Conservation (phyloP, 1,139 yeast genomes). For the Debaryomyces nepalensis region DNA sequence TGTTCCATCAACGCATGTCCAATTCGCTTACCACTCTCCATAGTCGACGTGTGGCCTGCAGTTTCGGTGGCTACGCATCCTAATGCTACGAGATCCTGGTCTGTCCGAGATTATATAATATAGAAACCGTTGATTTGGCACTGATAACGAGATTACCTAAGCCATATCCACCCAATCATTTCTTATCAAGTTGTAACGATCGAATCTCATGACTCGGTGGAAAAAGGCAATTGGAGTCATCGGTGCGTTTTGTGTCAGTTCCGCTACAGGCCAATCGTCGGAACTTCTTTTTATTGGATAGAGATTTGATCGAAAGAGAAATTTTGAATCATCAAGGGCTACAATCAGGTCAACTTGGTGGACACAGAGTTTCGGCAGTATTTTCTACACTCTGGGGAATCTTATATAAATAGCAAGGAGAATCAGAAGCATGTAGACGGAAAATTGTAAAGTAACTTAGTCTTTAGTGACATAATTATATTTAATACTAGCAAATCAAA, state of each 20-base stretch:
- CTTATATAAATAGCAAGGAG: slow-evolving; percentile 7
- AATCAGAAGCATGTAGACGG: background rate
- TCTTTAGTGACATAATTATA: background rate
- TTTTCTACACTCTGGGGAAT: background rate
- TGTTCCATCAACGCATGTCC: too few species aligned
- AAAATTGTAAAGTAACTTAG: background rate
- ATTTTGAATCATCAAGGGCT: slow-evolving; percentile 10
- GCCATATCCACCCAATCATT: slow-evolving; percentile 8
- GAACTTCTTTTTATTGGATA: slow-evolving; percentile 11
- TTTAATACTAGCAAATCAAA: slow-evolving; percentile 14
- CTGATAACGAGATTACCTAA: slow-evolving; percentile 5
- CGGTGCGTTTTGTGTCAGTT: slow-evolving; percentile 8
- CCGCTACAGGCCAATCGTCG: slow-evolving; percentile 10
- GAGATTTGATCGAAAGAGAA: slow-evolving; percentile 12
- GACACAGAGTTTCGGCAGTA: background rate
- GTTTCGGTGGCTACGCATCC: too few species aligned
- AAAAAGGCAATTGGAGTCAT: slow-evolving; percentile 3
- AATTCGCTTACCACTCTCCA: too few species aligned
- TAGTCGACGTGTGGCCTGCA: too few species aligned
- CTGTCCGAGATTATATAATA: background rate
- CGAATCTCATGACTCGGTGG: background rate
- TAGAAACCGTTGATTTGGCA: slow-evolving; percentile 7
- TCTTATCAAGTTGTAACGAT: slow-evolving; percentile 4
- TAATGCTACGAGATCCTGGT: too few species aligned
- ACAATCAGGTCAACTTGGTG: slow-evolving; percentile 6